Evolutionary conservation across 2,329 filamentous ascomycete genomes (phyloP).

Genomic region (Penicillium rolfsii): DNA sequence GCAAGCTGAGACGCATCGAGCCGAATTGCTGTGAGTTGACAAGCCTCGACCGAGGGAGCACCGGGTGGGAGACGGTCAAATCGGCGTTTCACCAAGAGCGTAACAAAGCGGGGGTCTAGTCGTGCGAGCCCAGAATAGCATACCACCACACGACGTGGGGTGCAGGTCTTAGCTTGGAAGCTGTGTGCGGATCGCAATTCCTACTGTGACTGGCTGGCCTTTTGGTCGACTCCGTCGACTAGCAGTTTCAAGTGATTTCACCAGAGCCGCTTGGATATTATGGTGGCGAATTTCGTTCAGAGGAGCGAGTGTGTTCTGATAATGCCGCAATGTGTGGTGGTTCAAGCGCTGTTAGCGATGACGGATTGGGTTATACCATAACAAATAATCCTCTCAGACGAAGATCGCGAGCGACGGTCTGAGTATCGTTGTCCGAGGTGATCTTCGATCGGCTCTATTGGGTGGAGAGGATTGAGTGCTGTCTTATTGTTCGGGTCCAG

Average conservation of each 20-base stretch:
- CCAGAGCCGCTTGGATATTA: conserved; percentile 19
- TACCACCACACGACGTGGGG: conserved; percentile 18
- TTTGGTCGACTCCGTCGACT: conserved; percentile 17
- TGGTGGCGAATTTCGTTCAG: conserved; percentile 14
- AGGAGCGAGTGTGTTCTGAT: neutral
- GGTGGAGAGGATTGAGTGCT: neutral
- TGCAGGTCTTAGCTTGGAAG: conserved; percentile 12
- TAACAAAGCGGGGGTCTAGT: neutral
- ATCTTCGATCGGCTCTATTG: neutral
- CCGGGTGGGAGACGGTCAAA: neutral
- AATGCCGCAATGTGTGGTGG: neutral
- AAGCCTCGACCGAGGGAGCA: conserved; percentile 7
- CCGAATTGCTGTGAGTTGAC: conserved; percentile 4
- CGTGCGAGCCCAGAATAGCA: conserved; percentile 21
- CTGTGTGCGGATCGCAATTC: neutral
- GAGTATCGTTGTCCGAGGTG: neutral
- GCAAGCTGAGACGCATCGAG: neutral
- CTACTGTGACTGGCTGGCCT: conserved; percentile 17
- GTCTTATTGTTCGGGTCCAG: neutral
- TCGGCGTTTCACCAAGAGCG: conserved; percentile 17
- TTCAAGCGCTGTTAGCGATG: neutral
- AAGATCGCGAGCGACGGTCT: neutral
- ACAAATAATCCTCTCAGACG: neutral
- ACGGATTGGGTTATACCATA: neutral
- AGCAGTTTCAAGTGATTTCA: conserved; percentile 20